These are phyloP conservation scores for Trichoderma virens DNA, from an alignment of 495 filamentous ascomycete species.

Conservation along the genomic window DNA sequence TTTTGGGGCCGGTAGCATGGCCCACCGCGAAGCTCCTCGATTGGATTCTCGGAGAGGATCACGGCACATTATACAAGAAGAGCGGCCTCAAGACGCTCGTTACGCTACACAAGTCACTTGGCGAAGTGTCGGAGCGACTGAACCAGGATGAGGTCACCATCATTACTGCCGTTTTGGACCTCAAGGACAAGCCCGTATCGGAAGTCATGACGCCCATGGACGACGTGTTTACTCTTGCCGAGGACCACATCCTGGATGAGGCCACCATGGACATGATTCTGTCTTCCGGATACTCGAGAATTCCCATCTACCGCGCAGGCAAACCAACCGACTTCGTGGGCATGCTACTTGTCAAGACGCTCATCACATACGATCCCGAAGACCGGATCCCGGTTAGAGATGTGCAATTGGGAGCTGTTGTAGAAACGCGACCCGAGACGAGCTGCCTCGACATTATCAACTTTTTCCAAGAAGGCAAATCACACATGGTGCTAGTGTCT, in stretches of 20 bases:
- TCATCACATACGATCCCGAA: conserved; percentile 97
- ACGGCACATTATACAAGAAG: conserved; percentile 94
- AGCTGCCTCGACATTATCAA: conserved; percentile 98
- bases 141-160: conserved; percentile 98
- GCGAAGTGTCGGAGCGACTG: conserved; percentile 76
- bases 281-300: conserved; percentile 87
- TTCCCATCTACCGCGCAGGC: conserved; percentile 83
- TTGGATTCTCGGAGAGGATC: conserved; percentile 79
- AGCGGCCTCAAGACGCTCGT: conserved; percentile 74
- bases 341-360: conserved; percentile 95
- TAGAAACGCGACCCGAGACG: conserved; percentile 89
- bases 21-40: conserved; percentile 88
- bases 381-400: conserved; percentile 77
- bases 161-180: conserved; percentile 89
- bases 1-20: conserved; percentile 80
- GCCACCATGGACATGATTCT: conserved; percentile 87
- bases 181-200: conserved; percentile 92
- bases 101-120: conserved; percentile 84
- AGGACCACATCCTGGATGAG: conserved; percentile 86
- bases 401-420: conserved; percentile 86
- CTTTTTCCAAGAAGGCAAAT: conserved; percentile 98
- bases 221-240: conserved; percentile 91
- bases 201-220: conserved; percentile 98
- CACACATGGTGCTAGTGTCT: conserved; percentile 96
- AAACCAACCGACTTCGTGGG: conserved; percentile 84